phyloP scores from a whole-genome alignment of 1,284 basidiomycete genomes.

The Macrocystidia cucumis region DNA sequence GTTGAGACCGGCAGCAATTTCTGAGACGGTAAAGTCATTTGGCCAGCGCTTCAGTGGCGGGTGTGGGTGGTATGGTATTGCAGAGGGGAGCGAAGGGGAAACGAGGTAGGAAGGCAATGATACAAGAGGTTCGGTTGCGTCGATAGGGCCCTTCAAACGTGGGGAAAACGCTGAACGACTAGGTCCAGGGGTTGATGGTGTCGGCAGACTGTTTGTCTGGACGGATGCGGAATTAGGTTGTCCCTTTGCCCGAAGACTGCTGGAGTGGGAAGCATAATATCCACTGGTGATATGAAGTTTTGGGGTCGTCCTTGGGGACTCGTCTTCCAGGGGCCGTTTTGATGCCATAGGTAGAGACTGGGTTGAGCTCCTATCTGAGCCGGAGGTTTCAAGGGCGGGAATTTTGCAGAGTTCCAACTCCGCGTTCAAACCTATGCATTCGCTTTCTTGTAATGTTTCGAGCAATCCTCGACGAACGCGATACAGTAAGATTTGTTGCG shows the following conservation, averaged over 20 bases:
- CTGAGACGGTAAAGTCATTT: conserved; percentile 60
- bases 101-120: background rate
- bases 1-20: conserved; percentile 48
- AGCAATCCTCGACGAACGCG: conserved; percentile 49
- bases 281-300: background rate
- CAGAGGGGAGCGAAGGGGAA: conserved; percentile 9
- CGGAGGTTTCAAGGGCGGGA: background rate
- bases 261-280: too few relatives aligned
- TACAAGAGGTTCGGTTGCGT: background rate
- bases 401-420: conserved; percentile 41
- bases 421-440: conserved; percentile 46
- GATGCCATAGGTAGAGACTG: too few relatives aligned
- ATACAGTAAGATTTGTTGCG: conserved; percentile 45
- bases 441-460: conserved; percentile 44
- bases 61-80: conserved; percentile 42
- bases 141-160: too few relatives aligned
- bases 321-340: background rate
- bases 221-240: too few relatives aligned
- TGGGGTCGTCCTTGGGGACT: background rate
- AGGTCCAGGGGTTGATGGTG: background rate
- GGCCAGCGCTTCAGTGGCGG: conserved; percentile 62
- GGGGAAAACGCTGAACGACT: background rate
- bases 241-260: too few relatives aligned
- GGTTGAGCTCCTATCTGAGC: background rate
- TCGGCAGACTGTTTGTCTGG: too few relatives aligned